Evolutionary conservation across 306 rosid species (phyloP).

Genomic region (Fragaria iinumae): DNA sequence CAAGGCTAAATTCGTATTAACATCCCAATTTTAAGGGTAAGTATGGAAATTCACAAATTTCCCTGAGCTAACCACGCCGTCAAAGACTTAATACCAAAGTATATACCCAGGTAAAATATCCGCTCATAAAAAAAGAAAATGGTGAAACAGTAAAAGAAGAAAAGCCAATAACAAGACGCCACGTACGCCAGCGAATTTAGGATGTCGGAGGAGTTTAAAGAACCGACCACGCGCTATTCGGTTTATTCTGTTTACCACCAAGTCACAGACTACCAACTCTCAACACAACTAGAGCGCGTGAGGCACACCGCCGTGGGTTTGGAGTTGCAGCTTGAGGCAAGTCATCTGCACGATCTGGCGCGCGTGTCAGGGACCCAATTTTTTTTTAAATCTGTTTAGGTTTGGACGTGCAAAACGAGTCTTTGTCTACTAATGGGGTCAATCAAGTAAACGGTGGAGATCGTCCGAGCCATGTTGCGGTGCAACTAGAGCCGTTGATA

Average conservation of each 20-base stretch:
- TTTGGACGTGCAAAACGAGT: constrained; percentile 1
- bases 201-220: neutral
- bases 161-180: neutral
- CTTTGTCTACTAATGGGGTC: neutral
- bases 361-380: neutral
- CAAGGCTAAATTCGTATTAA: neutral
- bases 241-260: neutral
- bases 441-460: neutral
- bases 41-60: neutral
- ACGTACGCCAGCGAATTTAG: neutral
- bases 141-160: neutral
- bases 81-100: neutral
- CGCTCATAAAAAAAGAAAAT: neutral
- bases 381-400: neutral
- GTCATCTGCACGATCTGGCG: constrained; percentile 10
- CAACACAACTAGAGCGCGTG: neutral
- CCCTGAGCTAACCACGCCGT: neutral
- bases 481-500: constrained; percentile 20
- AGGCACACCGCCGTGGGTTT: neutral
- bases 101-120: neutral
- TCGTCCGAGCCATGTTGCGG: constrained; percentile 1
- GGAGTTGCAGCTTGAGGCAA: neutral
- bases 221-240: neutral
- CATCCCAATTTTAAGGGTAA: neutral
- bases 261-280: neutral